Evolutionary conservation across 1,284 basidiomycete species (phyloP).

Genomic region (Ceratobasidium sp.): DNA sequence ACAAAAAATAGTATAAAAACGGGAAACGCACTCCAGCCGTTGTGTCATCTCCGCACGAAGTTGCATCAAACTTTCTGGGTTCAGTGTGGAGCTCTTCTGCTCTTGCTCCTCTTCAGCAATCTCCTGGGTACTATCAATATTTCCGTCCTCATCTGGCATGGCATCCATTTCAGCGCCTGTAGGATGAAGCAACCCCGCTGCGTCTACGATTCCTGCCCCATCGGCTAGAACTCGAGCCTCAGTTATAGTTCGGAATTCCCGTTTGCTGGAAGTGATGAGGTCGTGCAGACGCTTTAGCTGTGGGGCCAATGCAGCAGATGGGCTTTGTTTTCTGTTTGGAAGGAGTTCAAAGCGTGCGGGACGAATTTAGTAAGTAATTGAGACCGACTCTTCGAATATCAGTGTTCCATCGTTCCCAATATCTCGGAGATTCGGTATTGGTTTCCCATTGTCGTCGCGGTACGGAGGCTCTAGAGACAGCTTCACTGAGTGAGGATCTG

Average conservation of each 20-base stretch:
- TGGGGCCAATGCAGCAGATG: conserved; percentile 33
- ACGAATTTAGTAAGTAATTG: background rate
- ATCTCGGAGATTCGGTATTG: conserved; percentile 37
- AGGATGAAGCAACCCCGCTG: background rate
- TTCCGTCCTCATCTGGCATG: conserved; percentile 14
- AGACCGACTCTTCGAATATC: conserved; percentile 43
- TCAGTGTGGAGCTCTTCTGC: background rate
- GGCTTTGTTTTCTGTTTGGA: conserved; percentile 32
- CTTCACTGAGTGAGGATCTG: conserved; percentile 21
- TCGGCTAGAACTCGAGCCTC: conserved; percentile 34
- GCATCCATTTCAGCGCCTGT: background rate
- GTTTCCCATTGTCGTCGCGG: conserved; percentile 41
- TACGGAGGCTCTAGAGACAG: conserved; percentile 40
- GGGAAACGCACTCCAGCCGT: conserved; percentile 13
- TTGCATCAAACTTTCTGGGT: conserved; percentile 38
- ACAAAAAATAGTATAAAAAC: background rate
- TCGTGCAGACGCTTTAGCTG: conserved; percentile 42
- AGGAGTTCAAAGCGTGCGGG: background rate
- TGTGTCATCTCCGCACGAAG: conserved; percentile 38
- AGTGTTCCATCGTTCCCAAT: conserved; percentile 29
- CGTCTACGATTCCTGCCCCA: conserved; percentile 34
- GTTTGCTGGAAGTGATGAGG: conserved; percentile 36
- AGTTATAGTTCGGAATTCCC: conserved; percentile 35
- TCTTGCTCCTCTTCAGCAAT: conserved; percentile 2
- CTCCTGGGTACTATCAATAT: conserved; percentile 2